Base-by-base conservation (phyloP, 306 rosid genomes). In the Vicia villosa region DNA sequence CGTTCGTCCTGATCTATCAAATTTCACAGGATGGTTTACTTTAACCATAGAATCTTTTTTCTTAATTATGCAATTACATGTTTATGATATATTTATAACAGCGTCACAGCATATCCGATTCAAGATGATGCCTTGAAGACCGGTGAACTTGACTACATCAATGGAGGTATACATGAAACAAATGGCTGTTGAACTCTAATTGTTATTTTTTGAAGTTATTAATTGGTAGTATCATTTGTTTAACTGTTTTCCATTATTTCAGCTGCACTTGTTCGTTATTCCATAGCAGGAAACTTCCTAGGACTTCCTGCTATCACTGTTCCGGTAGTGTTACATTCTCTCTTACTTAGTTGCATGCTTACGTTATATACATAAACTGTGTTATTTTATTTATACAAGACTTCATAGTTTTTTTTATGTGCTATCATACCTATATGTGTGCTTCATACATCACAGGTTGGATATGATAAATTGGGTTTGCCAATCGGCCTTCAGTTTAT, bases 401-500 rank as follows among this genome's bases (percentile, higher is more conserved):
- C 65, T 30, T 55, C 2, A 22, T 40, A 45, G 30, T 4, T 49
- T 22, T 22, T 63, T 17, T n/a, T 52, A 5, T 52, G 45, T 77
- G 60, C 8, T 28, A 1, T 42, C 26, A 41, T 40, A n/a, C 38
- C n/a, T 36, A 32, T 12, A 16, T 69, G 50, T 54, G 42, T 63
- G 12, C 43, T 73, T 66, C 12, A 14, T 16, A 50, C 16, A 21
- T 73, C 59, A 61, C 76, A 93, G 97, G 91, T 90, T 74, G 98
- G 98, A 38, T 88, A 83, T 28, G 96, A 88, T 55, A 83, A 86
- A 76, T 34, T 50, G 10, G 98, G 98, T 69, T 77, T 93, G 82
- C 98, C 98, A 13, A 93, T 93, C 69, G 98, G 98, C 34, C 96
- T 93, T 79, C 98, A 93, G 74, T 88, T 93, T 74, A 86, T 93